A percentile compares a stretch with the other conserved stretches of the same genome.
These are phyloP conservation scores for Bidens hawaiensis DNA, from an alignment of 140 eudicot species.

Conservation along the genomic window DNA sequence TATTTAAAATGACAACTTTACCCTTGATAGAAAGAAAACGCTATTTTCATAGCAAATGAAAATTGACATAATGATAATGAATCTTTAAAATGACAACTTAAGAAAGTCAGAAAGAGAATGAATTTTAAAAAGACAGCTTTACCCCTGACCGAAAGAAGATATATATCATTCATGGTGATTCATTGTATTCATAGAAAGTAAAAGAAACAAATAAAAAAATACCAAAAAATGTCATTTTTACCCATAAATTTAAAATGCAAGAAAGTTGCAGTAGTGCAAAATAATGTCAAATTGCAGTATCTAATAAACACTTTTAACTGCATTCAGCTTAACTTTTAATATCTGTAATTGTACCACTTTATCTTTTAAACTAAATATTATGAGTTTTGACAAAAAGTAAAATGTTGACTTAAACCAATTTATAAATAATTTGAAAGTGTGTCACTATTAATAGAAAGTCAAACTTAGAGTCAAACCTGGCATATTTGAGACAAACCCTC, in stretches of 20 bases:
- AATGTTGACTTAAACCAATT: not conserved
- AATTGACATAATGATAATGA: too few relatives aligned
- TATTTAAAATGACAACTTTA: not conserved
- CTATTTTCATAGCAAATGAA: too few relatives aligned
- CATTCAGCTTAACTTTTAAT: not conserved
- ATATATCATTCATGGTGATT: not conserved
- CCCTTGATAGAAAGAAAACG: too few relatives aligned
- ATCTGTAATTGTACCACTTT: not conserved
- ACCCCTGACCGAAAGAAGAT: too few relatives aligned
- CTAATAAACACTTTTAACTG: not conserved
- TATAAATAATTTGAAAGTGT: too few relatives aligned
- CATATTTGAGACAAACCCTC: slow-evolving; percentile 78
- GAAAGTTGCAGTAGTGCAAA: not conserved
- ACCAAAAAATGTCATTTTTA: not conserved
- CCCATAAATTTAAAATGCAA: not conserved
- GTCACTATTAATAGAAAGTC: slow-evolving; percentile 9
- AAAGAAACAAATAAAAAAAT: not conserved
- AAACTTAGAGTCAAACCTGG: slow-evolving; percentile 51
- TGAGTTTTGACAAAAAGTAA: not conserved
- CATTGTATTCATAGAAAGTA: not conserved
- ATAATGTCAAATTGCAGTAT: not conserved
- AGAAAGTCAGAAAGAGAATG: too few relatives aligned
- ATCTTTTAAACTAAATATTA: not conserved
- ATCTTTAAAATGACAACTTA: too few relatives aligned
- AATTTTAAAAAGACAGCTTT: too few relatives aligned